Evolutionary conservation across 2,329 filamentous ascomycete genomes (phyloP).

Genomic region (Cercospora citrullina): DNA sequence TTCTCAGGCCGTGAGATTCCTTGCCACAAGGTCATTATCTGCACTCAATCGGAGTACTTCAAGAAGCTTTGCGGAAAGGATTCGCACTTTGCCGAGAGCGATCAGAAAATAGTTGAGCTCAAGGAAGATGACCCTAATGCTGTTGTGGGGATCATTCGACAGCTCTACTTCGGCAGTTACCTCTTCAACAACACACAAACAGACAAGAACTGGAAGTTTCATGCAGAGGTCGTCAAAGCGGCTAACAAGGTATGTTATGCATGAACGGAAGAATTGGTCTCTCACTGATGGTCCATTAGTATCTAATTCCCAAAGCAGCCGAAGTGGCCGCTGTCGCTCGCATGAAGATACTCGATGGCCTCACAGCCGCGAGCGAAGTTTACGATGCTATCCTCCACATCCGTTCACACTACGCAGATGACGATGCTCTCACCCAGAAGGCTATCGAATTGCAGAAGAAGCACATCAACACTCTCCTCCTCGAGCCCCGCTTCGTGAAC

Average conservation of each 20-base stretch:
- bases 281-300: not conserved
- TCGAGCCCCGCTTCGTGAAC: not conserved
- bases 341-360: not conserved
- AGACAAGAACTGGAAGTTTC: not conserved
- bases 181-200: fast-evolving
- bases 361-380: not conserved
- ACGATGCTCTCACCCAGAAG: not conserved
- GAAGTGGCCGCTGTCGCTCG: not conserved
- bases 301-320: not conserved
- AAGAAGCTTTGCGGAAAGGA: not conserved
- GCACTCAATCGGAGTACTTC: not conserved
- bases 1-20: not conserved
- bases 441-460: not conserved
- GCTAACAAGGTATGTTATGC: not conserved
- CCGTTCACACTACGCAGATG: not conserved
- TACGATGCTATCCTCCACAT: not conserved
- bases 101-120: not conserved
- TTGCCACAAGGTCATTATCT: not conserved
- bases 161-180: not conserved
- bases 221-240: not conserved
- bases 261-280: no score
- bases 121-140: not conserved
- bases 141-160: not conserved
- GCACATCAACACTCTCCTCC: not conserved
- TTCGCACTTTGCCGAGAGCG: not conserved